Conservation (phyloP, 2,329 filamentous ascomycete genomes). For the Diaporthe aspalathi region DNA sequence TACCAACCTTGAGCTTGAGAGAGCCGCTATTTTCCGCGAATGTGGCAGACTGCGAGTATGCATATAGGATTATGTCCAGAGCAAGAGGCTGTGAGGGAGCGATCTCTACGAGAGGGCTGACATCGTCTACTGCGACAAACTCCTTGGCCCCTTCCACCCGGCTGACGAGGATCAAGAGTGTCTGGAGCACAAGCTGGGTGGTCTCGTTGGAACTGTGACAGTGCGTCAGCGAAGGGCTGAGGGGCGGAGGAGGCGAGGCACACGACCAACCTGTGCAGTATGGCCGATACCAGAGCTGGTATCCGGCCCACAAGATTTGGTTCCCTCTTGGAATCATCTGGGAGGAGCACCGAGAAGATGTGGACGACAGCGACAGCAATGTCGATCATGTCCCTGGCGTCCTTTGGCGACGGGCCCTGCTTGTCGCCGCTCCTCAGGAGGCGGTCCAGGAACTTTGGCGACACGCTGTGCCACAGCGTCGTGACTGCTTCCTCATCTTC, state of each 20-base stretch:
- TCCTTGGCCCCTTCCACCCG: slow-evolving; percentile 60
- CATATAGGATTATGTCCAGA: slow-evolving; percentile 66
- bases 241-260: neutral
- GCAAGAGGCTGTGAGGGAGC: slow-evolving; percentile 64
- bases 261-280: slow-evolving; percentile 63
- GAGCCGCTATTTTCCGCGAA: slow-evolving; percentile 45
- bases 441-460: slow-evolving; percentile 72
- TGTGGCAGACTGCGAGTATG: slow-evolving; percentile 65
- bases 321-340: slow-evolving; percentile 57
- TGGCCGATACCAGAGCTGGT: slow-evolving; percentile 62
- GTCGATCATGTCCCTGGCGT: slow-evolving; percentile 71
- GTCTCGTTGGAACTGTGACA: slow-evolving; percentile 62
- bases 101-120: slow-evolving; percentile 67
- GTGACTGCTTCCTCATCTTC: slow-evolving; percentile 58
- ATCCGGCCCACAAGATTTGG: slow-evolving; percentile 64
- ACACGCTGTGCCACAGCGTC: slow-evolving; percentile 69
- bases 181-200: slow-evolving; percentile 64
- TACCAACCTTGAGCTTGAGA: slow-evolving; percentile 57
- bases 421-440: slow-evolving; percentile 66
- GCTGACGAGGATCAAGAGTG: slow-evolving; percentile 67
- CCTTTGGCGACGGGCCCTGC: slow-evolving; percentile 48
- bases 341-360: slow-evolving; percentile 69
- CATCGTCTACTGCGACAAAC: slow-evolving; percentile 62
- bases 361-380: slow-evolving; percentile 72
- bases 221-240: slow-evolving; percentile 32